These are phyloP conservation scores for Silene uniflora DNA, from an alignment of 148 eudicot genomes.

Conservation along the genomic window DNA sequence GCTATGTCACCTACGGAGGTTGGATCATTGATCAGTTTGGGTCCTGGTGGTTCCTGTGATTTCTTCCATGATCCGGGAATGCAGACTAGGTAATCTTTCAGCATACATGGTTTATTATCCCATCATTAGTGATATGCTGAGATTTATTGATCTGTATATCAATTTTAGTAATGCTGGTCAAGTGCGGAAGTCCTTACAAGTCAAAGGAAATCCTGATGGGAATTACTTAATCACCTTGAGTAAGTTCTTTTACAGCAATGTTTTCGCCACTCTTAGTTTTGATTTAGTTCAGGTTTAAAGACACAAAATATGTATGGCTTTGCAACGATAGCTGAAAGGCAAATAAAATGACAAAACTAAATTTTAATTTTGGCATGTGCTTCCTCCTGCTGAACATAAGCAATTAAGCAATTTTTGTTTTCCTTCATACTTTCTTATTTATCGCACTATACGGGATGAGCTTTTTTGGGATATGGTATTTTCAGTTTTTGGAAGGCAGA, in stretches of 20 bases:
- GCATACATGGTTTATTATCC: too few relatives aligned
- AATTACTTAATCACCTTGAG: slow-evolving; percentile 68
- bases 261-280: not conserved
- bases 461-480: not conserved
- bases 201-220: slow-evolving; percentile 58
- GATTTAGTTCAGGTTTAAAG: not conserved
- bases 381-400: not conserved
- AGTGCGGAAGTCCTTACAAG: slow-evolving; percentile 76
- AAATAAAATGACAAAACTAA: not conserved
- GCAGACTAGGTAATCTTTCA: slow-evolving; percentile 49
- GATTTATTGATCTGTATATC: slow-evolving; percentile 7
- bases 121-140: not conserved
- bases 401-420: not conserved
- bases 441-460: not conserved
- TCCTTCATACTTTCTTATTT: not conserved
- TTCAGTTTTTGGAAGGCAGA: not conserved
- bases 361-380: not conserved
- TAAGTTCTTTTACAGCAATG: slow-evolving; percentile 36
- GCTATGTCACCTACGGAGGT: slow-evolving; percentile 83
- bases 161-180: slow-evolving; percentile 76
- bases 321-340: not conserved
- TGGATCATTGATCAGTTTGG: slow-evolving; percentile 75
- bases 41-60: slow-evolving; percentile 67
- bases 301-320: not conserved
- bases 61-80: slow-evolving; percentile 96